A percentile compares a stretch with the other conserved stretches of the same genome.
Evolutionary conservation across 495 filamentous ascomycete species (phyloP).

Genomic region (Jackrogersella minutella): DNA sequence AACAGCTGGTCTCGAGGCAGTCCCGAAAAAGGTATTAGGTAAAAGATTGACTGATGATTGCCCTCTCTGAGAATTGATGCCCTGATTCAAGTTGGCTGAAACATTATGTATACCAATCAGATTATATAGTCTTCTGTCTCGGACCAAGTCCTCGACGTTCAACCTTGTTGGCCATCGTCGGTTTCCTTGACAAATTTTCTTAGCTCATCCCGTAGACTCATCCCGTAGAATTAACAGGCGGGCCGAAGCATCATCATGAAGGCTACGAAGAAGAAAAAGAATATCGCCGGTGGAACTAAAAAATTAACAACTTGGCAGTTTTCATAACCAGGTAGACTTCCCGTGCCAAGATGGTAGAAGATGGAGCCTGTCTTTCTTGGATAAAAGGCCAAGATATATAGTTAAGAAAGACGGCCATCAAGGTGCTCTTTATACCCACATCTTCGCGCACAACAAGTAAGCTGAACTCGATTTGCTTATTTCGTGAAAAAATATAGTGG

Average conservation of each 20-base stretch:
- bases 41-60: background rate
- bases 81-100: background rate
- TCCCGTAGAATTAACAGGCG: background rate
- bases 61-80: background rate
- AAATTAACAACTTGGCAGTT: conserved; percentile 20
- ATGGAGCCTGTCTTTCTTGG: conserved; percentile 11
- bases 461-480: background rate
- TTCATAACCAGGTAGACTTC: background rate
- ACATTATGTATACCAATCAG: background rate
- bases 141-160: too few species aligned
- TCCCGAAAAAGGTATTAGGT: background rate
- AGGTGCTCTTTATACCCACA: conserved; percentile 7
- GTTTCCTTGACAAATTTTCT: background rate
- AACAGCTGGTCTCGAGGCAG: background rate
- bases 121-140: background rate
- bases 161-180: conserved; percentile 9
- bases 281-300: background rate
- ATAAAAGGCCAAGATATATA: conserved; percentile 32
- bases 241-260: background rate
- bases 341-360: conserved; percentile 21
- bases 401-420: conserved; percentile 23
- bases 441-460: background rate
- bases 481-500: background rate
- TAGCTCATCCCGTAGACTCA: background rate
- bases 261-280: background rate